Evolutionary conservation across 805 yeast genomes (phyloP).

Genomic region (Metschnikowia bowlesiae): DNA sequence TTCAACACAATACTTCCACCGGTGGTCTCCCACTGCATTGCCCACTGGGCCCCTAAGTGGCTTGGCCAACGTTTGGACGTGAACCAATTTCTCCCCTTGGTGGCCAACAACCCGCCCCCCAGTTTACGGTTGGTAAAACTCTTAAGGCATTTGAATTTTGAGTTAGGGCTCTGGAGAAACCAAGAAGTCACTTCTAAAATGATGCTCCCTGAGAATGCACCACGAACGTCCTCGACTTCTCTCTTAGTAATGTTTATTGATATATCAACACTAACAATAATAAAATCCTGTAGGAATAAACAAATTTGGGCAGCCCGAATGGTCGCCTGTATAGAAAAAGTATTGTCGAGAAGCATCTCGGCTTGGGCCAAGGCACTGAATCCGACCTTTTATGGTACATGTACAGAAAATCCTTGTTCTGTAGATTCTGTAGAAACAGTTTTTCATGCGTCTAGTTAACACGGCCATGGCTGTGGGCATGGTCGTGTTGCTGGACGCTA

Average conservation of each 20-base stretch:
- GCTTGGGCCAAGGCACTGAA: background rate
- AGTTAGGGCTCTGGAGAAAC: too few relatives aligned
- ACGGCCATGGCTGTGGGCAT: constrained; percentile 27
- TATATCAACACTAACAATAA: constrained; percentile 5
- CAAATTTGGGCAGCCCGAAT: constrained; percentile 2
- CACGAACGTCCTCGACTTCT: background rate
- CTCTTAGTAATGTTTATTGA: background rate
- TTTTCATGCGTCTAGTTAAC: constrained; percentile 12
- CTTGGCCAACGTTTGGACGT: too few relatives aligned
- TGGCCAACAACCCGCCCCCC: too few relatives aligned
- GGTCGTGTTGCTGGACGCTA: constrained; percentile 40
- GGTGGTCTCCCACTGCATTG: too few relatives aligned
- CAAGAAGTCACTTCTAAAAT: too few relatives aligned
- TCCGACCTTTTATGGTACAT: constrained; percentile 10
- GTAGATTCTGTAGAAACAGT: constrained; percentile 1
- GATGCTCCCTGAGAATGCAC: too few relatives aligned
- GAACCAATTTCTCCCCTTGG: too few relatives aligned
- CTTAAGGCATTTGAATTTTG: too few relatives aligned
- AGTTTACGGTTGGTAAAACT: too few relatives aligned
- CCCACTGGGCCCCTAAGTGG: too few relatives aligned
- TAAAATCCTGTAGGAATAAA: constrained; percentile 4
- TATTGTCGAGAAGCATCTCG: background rate
- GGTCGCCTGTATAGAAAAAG: background rate
- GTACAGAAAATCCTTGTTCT: constrained; percentile 2
- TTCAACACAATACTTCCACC: too few relatives aligned